These are phyloP conservation scores for Podila minutissima DNA, from an alignment of 192 early-diverging fungal genomes.

Conservation along the genomic window DNA sequence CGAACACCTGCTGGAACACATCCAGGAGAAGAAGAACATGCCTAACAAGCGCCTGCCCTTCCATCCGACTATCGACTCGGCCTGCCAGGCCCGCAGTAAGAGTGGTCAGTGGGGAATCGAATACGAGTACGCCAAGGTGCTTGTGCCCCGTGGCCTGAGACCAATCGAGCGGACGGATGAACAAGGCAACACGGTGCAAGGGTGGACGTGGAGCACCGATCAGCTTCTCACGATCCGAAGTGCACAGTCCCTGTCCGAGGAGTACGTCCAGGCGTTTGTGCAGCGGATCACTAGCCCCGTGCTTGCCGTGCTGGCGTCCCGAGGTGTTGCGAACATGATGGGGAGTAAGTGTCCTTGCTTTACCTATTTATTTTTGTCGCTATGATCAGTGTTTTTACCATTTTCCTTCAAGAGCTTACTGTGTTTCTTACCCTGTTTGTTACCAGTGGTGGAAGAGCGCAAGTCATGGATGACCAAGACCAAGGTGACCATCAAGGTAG, in stretches of 20 bases:
- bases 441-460: slow-evolving; percentile 13
- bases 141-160: slow-evolving; percentile 28
- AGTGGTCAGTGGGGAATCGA: slow-evolving; percentile 14
- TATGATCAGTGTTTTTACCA: background rate
- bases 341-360: background rate
- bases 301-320: slow-evolving; percentile 21
- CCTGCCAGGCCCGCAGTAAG: slow-evolving; percentile 27
- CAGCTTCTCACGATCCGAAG: slow-evolving; percentile 35
- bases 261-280: slow-evolving; percentile 31
- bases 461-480: slow-evolving; percentile 10
- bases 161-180: slow-evolving; percentile 15
- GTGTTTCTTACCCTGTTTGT: background rate
- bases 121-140: slow-evolving; percentile 12
- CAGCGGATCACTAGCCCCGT: slow-evolving; percentile 27
- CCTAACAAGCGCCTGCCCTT: slow-evolving; percentile 29
- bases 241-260: slow-evolving; percentile 40
- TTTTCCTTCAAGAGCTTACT: background rate
- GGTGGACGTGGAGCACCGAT: slow-evolving; percentile 48
- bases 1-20: slow-evolving; percentile 28
- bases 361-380: background rate
- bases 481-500: slow-evolving; percentile 14
- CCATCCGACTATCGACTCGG: slow-evolving; percentile 39
- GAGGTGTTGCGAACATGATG: slow-evolving; percentile 9
- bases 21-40: slow-evolving; percentile 26
- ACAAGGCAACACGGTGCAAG: slow-evolving; percentile 11